A percentile compares a stretch with the other conserved stretches of the same genome.
These are phyloP conservation scores for Aspergillus baeticus DNA, from an alignment of 495 filamentous ascomycete species.

Conservation along the genomic window DNA sequence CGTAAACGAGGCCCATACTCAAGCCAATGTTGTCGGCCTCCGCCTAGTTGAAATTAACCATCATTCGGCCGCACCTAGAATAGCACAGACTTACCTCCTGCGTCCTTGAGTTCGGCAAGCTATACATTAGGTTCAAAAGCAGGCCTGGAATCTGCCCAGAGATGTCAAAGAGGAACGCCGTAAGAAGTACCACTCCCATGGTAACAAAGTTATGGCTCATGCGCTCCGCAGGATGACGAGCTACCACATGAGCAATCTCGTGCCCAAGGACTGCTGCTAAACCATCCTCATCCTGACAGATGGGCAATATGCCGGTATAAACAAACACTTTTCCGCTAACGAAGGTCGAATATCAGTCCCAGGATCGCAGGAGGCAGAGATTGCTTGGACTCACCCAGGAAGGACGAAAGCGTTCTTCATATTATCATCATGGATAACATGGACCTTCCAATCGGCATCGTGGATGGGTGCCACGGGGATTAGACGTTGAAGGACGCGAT, in stretches of 20 bases:
- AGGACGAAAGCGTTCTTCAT: conserved; percentile 83
- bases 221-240: conserved; percentile 74
- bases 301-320: conserved; percentile 74
- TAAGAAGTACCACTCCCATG: conserved; percentile 49
- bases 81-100: conserved; percentile 50
- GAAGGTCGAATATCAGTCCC: conserved; percentile 7
- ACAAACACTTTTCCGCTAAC: conserved; percentile 86
- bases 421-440: conserved; percentile 71
- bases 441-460: conserved; percentile 73
- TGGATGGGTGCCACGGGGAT: conserved; percentile 66
- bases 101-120: conserved; percentile 66
- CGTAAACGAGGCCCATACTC: conserved; percentile 42
- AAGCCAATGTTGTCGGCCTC: conserved; percentile 88
- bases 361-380: background rate
- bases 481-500: conserved; percentile 67
- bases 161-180: conserved; percentile 52
- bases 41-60: conserved; percentile 27
- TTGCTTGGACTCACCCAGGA: conserved; percentile 53
- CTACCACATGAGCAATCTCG: conserved; percentile 92
- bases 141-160: conserved; percentile 41
- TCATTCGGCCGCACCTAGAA: background rate
- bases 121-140: conserved; percentile 61
- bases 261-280: conserved; percentile 85
- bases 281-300: conserved; percentile 70
- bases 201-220: conserved; percentile 64